These are phyloP conservation scores for Pyrenophora graminea DNA, from an alignment of 2,329 filamentous ascomycete genomes.

Conservation along the genomic window DNA sequence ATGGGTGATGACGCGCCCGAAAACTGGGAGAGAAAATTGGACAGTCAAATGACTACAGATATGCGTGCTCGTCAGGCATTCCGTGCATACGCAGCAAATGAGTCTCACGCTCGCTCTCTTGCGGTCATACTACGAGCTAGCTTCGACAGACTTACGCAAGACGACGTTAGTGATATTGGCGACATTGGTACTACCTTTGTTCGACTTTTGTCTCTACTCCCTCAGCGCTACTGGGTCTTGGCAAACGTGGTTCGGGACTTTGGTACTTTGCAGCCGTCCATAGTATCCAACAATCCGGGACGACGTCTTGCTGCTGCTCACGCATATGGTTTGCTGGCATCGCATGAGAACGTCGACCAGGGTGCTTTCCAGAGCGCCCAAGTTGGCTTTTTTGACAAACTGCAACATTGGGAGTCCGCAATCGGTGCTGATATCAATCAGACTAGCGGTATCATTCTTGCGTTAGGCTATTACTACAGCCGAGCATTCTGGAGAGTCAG, in stretches of 20 bases:
- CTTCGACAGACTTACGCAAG: conserved; percentile 51
- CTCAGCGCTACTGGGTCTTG: conserved; percentile 51
- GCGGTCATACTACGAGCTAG: conserved; percentile 50
- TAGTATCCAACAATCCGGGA: conserved; percentile 73
- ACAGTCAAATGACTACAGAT: conserved; percentile 72
- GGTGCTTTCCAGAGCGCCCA: conserved; percentile 52
- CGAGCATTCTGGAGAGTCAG: conserved; percentile 57
- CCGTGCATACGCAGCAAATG: conserved; percentile 52
- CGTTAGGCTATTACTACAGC: conserved; percentile 62
- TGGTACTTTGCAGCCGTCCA: conserved; percentile 60
- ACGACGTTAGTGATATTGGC: conserved; percentile 48
- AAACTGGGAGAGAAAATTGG: conserved; percentile 83
- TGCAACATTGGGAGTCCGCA: conserved; percentile 60
- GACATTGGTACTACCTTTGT: conserved; percentile 57
- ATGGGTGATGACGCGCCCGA: conserved; percentile 65
- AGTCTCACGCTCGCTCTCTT: conserved; percentile 44
- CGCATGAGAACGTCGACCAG: conserved; percentile 58
- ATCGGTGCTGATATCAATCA: conserved; percentile 64
- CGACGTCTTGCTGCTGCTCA: conserved; percentile 69
- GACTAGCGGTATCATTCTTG: conserved; percentile 64
- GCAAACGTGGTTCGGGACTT: conserved; percentile 41
- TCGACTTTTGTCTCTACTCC: conserved; percentile 59
- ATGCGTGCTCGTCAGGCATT: conserved; percentile 65
- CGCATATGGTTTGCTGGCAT: conserved; percentile 75
- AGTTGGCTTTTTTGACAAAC: conserved; percentile 52